Evolutionary conservation across 148 eudicot species (phyloP).

Genomic region (Vaccinium vitisidaea): DNA sequence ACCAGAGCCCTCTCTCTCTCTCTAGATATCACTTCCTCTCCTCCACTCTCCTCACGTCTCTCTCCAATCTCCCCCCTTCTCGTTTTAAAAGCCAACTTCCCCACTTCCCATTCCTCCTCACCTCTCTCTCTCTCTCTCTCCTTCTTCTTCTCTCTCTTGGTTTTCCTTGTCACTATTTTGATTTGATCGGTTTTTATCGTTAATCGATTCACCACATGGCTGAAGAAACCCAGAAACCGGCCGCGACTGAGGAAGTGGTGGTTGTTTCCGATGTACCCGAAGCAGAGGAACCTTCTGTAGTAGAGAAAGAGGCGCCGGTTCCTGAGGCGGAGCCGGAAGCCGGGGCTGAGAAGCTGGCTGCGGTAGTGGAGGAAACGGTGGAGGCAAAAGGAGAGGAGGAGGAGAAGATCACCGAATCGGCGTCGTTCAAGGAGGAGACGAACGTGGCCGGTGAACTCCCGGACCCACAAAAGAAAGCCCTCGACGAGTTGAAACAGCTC

Average conservation of each 20-base stretch:
- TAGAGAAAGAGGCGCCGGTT: constrained; percentile 23
- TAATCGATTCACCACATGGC: constrained; percentile 32
- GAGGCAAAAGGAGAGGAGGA: constrained; percentile 20
- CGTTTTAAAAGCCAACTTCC: constrained; percentile 28
- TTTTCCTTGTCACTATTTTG: background rate
- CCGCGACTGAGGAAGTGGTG: constrained; percentile 30
- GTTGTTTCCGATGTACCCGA: constrained; percentile 15
- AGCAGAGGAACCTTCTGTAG: constrained; percentile 23
- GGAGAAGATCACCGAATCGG: constrained; percentile 39
- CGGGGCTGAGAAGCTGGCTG: constrained; percentile 23
- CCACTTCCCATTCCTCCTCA: background rate
- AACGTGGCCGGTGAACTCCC: constrained; percentile 70
- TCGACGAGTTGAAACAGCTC: constrained; percentile 71
- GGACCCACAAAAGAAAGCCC: constrained; percentile 66
- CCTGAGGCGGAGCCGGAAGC: constrained; percentile 33
- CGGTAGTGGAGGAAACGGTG: constrained; percentile 21
- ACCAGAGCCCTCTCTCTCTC: too few relatives aligned
- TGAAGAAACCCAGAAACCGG: constrained; percentile 39
- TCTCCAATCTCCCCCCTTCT: background rate
- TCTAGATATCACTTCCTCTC: too few relatives aligned
- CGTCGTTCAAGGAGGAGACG: constrained; percentile 76
- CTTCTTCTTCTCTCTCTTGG: background rate
- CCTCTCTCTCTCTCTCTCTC: constrained; percentile 14
- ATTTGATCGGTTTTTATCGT: background rate
- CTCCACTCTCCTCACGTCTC: background rate